Percentiles rank a stretch among this genome's conserved stretches.
phyloP scores from a whole-genome alignment of 75 land plant species.

The Picea glauca region DNA sequence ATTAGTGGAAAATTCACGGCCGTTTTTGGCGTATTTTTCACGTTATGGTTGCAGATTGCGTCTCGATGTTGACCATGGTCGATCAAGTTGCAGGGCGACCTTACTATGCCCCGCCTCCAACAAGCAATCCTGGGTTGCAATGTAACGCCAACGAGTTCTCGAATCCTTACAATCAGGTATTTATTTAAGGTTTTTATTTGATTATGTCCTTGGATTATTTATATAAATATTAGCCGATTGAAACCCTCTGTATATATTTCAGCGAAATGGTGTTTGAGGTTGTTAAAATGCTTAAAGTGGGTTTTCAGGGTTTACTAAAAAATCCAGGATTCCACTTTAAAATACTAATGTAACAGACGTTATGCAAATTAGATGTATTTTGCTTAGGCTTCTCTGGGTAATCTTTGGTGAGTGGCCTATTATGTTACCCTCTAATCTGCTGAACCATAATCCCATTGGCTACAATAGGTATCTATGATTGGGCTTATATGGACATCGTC shows the following conservation, averaged over 20 bases:
- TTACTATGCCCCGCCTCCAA: not conserved
- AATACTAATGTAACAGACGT: not conserved
- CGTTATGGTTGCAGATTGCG: not conserved
- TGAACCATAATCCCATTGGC: too few species aligned
- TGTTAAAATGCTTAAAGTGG: not conserved
- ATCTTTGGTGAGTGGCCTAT: too few species aligned
- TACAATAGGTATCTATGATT: too few species aligned
- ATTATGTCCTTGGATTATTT: not conserved
- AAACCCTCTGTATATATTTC: too few species aligned
- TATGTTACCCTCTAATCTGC: too few species aligned
- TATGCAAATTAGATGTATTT: not conserved
- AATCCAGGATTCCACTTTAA: not conserved
- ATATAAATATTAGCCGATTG: too few species aligned
- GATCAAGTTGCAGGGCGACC: not conserved
- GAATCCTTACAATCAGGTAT: not conserved
- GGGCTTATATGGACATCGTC: too few species aligned
- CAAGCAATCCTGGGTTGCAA: not conserved
- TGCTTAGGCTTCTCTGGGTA: too few species aligned
- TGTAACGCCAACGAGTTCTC: not conserved
- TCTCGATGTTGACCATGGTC: not conserved
- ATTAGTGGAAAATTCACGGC: too few species aligned
- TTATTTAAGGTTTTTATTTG: not conserved
- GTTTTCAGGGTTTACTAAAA: not conserved
- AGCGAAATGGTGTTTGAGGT: not conserved
- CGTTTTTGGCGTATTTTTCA: too few species aligned